Evolutionary conservation across 441 rosid genomes (phyloP).

Genomic region (Kokia cookei): DNA sequence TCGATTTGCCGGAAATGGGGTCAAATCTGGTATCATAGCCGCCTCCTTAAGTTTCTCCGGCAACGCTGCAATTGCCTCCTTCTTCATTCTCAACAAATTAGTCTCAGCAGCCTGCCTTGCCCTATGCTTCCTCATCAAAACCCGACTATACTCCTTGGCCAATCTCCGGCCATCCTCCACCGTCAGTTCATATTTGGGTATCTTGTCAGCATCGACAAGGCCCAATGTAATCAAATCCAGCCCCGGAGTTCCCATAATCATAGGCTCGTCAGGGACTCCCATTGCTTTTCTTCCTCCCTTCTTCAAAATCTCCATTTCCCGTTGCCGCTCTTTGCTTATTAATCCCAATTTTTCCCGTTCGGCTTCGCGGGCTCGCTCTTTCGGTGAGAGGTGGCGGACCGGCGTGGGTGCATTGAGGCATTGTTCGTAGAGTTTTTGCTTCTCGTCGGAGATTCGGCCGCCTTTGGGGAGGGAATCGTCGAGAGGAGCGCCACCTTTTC

Average conservation of each 20-base stretch:
- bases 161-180: constrained; percentile 70
- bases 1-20: constrained; percentile 66
- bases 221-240: constrained; percentile 69
- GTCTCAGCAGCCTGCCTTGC: constrained; percentile 77
- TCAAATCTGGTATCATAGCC: constrained; percentile 70
- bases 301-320: constrained; percentile 70
- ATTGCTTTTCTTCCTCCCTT: constrained; percentile 61
- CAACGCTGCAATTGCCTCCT: constrained; percentile 79
- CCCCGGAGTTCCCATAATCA: constrained; percentile 65
- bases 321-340: constrained; percentile 56
- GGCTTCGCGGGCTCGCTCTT: constrained; percentile 56
- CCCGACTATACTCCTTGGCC: constrained; percentile 80
- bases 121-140: constrained; percentile 73
- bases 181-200: constrained; percentile 72
- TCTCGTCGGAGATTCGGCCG: constrained; percentile 28
- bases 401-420: constrained; percentile 86
- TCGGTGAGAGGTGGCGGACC: constrained; percentile 53
- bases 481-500: constrained; percentile 1
- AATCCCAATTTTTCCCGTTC: constrained; percentile 80
- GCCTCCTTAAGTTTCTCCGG: constrained; percentile 65
- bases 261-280: constrained; percentile 64
- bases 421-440: constrained; percentile 44
- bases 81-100: constrained; percentile 50
- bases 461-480: constrained; percentile 20
- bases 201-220: constrained; percentile 51